phyloP scores from a whole-genome alignment of 116 monocot genomes.

The Dioscorea cayenensis region DNA sequence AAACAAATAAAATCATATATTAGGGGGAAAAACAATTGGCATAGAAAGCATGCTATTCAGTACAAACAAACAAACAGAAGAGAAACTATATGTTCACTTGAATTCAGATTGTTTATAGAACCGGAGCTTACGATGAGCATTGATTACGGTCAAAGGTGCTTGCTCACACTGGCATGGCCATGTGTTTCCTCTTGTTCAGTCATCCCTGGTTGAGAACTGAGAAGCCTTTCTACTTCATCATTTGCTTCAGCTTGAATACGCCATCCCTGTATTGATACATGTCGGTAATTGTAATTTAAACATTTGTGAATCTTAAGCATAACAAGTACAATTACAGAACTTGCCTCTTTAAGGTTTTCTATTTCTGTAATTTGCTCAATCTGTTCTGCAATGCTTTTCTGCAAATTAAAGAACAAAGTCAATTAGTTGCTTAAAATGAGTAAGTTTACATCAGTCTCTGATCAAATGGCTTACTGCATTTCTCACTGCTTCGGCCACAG shows the following conservation, averaged over 20 bases:
- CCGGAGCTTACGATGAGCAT: not conserved
- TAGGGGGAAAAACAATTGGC: too few relatives aligned
- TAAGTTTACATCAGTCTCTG: not conserved
- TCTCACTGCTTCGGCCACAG: slow-evolving; percentile 79
- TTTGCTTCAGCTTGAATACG: slow-evolving; percentile 96
- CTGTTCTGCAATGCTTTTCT: slow-evolving; percentile 84
- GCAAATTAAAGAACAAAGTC: not conserved
- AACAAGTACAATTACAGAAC: not conserved
- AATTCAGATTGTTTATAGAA: too few relatives aligned
- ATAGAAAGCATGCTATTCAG: too few relatives aligned
- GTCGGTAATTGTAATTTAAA: not conserved
- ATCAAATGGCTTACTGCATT: slow-evolving; percentile 52
- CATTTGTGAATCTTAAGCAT: not conserved
- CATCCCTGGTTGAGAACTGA: slow-evolving; percentile 33
- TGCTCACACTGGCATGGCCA: not conserved
- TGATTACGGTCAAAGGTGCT: not conserved
- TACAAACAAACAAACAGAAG: too few relatives aligned
- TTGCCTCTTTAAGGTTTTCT: slow-evolving; percentile 94
- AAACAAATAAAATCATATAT: too few relatives aligned
- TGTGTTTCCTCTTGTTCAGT: slow-evolving; percentile 25
- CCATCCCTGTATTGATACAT: slow-evolving; percentile 49
- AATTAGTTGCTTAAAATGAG: not conserved
- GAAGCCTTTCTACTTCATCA: slow-evolving; percentile 96
- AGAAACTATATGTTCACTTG: too few relatives aligned
- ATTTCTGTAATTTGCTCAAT: slow-evolving; percentile 94